phyloP scores from a whole-genome alignment of 257 asterid species.

The Nicotiana undulata region DNA sequence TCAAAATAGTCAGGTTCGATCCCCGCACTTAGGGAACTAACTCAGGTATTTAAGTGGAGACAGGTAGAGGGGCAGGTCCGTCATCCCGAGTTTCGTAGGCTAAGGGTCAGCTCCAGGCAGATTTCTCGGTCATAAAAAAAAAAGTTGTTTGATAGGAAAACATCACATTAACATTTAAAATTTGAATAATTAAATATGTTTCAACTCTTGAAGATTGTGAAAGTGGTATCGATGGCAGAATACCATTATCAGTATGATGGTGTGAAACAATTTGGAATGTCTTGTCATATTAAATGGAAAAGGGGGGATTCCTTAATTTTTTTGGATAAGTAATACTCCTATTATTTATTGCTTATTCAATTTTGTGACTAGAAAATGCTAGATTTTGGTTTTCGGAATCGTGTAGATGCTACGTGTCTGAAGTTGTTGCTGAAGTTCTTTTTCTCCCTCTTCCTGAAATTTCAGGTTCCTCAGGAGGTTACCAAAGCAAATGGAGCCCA shows the following conservation, averaged over 20 bases:
- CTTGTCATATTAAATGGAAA: background rate
- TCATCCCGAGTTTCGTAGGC: too few relatives aligned
- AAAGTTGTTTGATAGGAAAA: background rate
- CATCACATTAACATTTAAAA: background rate
- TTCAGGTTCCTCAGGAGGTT: slow-evolving; percentile 62
- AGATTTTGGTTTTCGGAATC: background rate
- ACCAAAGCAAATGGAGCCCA: slow-evolving; percentile 44
- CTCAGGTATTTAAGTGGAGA: too few relatives aligned
- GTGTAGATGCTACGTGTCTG: background rate
- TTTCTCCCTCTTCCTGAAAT: slow-evolving; percentile 10
- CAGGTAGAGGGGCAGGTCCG: too few relatives aligned
- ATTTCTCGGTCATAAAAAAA: background rate
- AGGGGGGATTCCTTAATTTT: too few relatives aligned
- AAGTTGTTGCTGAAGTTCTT: slow-evolving; percentile 9
- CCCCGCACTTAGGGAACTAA: too few relatives aligned
- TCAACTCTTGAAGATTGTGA: background rate
- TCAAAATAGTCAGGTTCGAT: background rate
- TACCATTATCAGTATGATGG: background rate
- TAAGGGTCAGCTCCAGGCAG: too few relatives aligned
- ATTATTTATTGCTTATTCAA: too few relatives aligned
- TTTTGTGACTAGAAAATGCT: background rate
- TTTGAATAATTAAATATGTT: background rate
- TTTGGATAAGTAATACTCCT: too few relatives aligned
- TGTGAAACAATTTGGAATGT: background rate
- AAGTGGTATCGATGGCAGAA: background rate